A percentile compares a stretch with the other conserved stretches of the same genome.
Conservation (phyloP, 2,329 filamentous ascomycete species). For the Neonectria neomacrospora region DNA sequence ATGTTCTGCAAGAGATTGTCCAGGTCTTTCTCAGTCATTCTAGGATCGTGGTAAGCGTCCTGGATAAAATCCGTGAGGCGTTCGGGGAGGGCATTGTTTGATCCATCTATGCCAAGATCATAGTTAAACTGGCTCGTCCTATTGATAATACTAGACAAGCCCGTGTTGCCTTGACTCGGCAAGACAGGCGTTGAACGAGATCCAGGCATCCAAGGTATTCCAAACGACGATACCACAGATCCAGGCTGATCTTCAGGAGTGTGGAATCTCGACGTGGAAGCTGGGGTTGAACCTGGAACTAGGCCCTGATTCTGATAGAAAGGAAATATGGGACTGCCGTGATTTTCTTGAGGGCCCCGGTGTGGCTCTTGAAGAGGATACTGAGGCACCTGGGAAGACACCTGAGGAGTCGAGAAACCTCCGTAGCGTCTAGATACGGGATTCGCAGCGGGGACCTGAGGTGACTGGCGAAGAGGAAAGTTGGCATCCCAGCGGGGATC, state of each 20-base stretch:
- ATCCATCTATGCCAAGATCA: constrained; percentile 47
- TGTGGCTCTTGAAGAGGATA: neutral
- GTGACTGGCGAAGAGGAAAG: constrained; percentile 6
- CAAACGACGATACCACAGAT: constrained; percentile 1
- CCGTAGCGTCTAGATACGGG: constrained; percentile 2
- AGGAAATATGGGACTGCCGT: neutral
- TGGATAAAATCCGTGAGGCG: constrained; percentile 49
- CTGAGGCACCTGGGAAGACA: neutral
- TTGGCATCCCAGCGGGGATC: constrained; percentile 27
- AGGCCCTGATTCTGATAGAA: neutral
- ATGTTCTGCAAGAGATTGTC: constrained; percentile 78
- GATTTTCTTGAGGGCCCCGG: neutral
- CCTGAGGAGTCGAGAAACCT: neutral
- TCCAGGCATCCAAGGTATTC: constrained; percentile 1
- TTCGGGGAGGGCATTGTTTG: constrained; percentile 51
- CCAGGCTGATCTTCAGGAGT: neutral
- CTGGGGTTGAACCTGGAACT: neutral
- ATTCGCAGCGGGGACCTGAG: constrained; percentile 2
- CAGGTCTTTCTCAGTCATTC: constrained; percentile 69
- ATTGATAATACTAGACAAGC: constrained; percentile 51
- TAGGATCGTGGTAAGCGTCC: constrained; percentile 52
- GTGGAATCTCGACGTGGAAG: neutral
- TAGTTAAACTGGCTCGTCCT: constrained; percentile 54
- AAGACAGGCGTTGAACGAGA: constrained; percentile 12
- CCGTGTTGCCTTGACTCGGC: constrained; percentile 11